A percentile compares a stretch with the other conserved stretches of the same genome.
phyloP scores from a whole-genome alignment of 345 rosid species.

The Mangifera indica region DNA sequence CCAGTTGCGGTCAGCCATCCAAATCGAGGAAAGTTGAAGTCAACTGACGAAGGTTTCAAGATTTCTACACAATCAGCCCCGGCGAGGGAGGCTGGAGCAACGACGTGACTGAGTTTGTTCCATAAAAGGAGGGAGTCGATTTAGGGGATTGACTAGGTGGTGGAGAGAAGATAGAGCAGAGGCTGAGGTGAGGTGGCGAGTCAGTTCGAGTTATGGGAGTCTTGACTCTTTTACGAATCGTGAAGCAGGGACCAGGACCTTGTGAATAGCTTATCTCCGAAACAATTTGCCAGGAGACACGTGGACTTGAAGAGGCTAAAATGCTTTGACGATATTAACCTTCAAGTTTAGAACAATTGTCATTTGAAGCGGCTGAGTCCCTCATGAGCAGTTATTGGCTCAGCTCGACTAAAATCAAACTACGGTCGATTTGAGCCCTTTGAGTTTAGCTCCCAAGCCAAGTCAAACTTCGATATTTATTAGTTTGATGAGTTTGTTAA shows the following conservation, averaged over 20 bases:
- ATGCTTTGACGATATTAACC: not conserved
- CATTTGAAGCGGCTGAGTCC: not conserved
- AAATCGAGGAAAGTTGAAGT: slow-evolving; percentile 26
- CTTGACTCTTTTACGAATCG: slow-evolving; percentile 5
- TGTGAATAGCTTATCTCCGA: slow-evolving; percentile 24
- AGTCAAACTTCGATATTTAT: too few species aligned
- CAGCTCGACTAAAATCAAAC: too few species aligned
- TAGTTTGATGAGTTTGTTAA: too few species aligned
- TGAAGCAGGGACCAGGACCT: slow-evolving; percentile 2
- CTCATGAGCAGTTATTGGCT: too few species aligned
- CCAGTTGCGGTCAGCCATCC: slow-evolving; percentile 39
- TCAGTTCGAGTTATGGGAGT: not conserved
- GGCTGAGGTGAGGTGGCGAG: not conserved
- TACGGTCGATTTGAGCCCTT: too few species aligned
- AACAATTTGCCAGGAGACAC: slow-evolving; percentile 26
- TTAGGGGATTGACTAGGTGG: slow-evolving; percentile 9
- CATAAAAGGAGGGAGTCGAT: slow-evolving; percentile 19
- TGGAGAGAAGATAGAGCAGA: not conserved
- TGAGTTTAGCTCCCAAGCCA: too few species aligned
- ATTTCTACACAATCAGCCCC: slow-evolving; percentile 20
- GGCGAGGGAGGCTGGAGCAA: not conserved
- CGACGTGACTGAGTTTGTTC: slow-evolving; percentile 11
- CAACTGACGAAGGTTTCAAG: slow-evolving; percentile 21
- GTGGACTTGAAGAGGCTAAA: not conserved
- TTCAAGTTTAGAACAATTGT: not conserved